Conservation (phyloP, 345 rosid species). For the Gossypium mustelinum region DNA sequence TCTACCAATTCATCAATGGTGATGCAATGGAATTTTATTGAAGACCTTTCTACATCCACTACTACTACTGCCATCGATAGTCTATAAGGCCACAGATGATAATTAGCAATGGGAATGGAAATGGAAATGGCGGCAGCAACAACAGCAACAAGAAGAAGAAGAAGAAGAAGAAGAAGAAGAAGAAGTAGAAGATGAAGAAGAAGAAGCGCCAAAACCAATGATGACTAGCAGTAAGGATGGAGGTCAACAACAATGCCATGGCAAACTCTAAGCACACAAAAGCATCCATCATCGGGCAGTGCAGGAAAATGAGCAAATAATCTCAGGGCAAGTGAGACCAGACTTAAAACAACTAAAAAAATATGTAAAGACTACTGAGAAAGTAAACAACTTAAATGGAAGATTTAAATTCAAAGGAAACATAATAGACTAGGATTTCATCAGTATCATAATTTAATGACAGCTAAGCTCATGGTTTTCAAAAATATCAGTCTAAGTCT, state of each 20-base stretch:
- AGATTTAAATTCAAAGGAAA: neutral
- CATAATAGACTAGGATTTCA: neutral
- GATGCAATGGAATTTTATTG: neutral
- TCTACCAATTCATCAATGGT: neutral
- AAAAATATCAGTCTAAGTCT: neutral
- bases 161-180: neutral
- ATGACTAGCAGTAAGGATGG: neutral
- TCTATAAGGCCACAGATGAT: neutral
- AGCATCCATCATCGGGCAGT: conserved; percentile 1
- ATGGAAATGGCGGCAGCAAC: too few relatives aligned
- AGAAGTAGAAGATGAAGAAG: neutral
- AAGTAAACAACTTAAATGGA: neutral
- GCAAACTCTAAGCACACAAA: neutral
- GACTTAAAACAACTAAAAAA: neutral
- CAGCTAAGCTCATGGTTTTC: neutral
- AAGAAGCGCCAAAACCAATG: neutral
- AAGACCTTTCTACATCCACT: neutral
- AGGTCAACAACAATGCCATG: neutral
- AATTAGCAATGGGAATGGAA: neutral
- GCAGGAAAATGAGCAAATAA: neutral
- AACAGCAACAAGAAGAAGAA: neutral
- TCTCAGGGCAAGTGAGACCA: neutral
- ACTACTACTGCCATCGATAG: conserved; percentile 2
- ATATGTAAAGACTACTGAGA: neutral
- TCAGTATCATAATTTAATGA: neutral